A percentile compares a stretch with the other conserved stretches of the same genome.
phyloP scores from a whole-genome alignment of 192 early-diverging fungal genomes.

The Powellomyces hirtus region DNA sequence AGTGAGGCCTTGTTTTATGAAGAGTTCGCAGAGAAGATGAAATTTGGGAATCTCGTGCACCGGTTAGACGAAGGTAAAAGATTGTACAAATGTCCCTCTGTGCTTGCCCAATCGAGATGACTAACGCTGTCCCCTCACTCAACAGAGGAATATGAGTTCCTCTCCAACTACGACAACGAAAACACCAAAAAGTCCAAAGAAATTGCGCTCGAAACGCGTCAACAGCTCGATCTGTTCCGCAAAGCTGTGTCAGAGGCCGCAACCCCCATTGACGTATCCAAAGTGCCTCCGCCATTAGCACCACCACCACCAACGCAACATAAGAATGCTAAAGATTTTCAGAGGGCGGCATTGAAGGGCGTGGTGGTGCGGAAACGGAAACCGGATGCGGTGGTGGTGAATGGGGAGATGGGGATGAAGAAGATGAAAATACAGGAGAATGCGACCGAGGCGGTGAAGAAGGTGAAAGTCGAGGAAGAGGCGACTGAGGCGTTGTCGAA shows the following conservation, averaged over 20 bases:
- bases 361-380: constrained; percentile 14
- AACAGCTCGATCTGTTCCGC: constrained; percentile 20
- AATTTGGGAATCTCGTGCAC: constrained; percentile 7
- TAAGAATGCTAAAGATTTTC: constrained; percentile 10
- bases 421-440: background rate
- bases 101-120: background rate
- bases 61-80: constrained; percentile 23
- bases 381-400: background rate
- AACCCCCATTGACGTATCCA: background rate
- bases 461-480: background rate
- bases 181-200: constrained; percentile 9
- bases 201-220: constrained; percentile 1
- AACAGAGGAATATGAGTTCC: constrained; percentile 19
- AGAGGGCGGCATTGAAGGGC: constrained; percentile 10
- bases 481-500: too few species aligned
- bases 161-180: constrained; percentile 8
- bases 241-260: constrained; percentile 13
- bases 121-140: background rate
- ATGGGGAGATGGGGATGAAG: background rate
- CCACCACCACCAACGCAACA: background rate
- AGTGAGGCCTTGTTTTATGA: too few species aligned
- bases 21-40: constrained; percentile 25
- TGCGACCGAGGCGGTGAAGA: background rate
- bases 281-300: background rate
- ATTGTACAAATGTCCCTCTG: background rate